A percentile compares a stretch with the other conserved stretches of the same genome.
phyloP scores from a whole-genome alignment of 257 asterid genomes.

The Przewalskia tangutica region DNA sequence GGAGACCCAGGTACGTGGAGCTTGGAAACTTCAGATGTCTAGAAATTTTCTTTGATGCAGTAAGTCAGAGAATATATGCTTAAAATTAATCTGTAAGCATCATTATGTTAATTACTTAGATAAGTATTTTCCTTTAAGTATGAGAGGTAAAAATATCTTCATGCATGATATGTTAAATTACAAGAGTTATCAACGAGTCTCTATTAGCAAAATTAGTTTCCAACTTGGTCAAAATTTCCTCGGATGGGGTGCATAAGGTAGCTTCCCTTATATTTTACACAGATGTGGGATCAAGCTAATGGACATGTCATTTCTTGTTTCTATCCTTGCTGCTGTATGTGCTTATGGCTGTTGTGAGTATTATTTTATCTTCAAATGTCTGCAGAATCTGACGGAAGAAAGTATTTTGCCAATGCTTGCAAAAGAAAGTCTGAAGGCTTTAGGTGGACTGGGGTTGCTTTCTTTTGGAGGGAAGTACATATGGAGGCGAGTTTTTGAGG shows the following conservation, averaged over 20 bases:
- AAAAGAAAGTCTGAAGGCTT: constrained; percentile 88
- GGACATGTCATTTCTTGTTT: not conserved
- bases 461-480: constrained; percentile 90
- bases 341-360: not conserved
- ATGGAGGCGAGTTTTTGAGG: constrained; percentile 92
- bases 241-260: not conserved
- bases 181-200: not conserved
- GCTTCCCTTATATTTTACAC: not conserved
- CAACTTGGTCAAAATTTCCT: not conserved
- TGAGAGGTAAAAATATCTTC: not conserved
- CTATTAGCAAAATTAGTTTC: not conserved
- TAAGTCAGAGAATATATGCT: not conserved
- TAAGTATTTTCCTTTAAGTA: not conserved
- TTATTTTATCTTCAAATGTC: not conserved
- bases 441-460: constrained; percentile 80
- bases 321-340: constrained; percentile 9
- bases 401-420: constrained; percentile 92
- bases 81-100: not conserved
- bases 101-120: not conserved
- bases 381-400: constrained; percentile 69
- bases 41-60: not conserved
- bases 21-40: constrained; percentile 12
- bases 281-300: not conserved
- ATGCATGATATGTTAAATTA: not conserved
- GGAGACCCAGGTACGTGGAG: constrained; percentile 83